phyloP scores from a whole-genome alignment of 208 protist genomes.

The Leishmania turanica region DNA sequence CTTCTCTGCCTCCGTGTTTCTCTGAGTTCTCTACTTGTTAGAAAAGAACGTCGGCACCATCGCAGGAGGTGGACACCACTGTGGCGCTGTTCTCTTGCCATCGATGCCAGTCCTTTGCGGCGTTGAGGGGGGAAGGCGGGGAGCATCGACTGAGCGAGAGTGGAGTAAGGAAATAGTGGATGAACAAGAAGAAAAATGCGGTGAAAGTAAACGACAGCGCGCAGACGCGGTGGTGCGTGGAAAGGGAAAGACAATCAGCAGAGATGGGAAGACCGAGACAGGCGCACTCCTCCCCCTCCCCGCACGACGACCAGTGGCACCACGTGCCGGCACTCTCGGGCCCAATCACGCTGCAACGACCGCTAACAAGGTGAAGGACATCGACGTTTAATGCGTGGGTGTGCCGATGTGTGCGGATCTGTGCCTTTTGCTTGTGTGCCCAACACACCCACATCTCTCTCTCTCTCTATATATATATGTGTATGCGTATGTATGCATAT shows the following conservation, averaged over 20 bases:
- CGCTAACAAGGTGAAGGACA: neutral
- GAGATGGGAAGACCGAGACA: neutral
- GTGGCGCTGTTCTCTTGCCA: neutral
- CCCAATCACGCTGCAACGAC: neutral
- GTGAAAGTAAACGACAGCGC: neutral
- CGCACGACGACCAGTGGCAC: neutral
- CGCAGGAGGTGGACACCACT: neutral
- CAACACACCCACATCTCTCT: no score
- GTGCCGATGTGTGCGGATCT: neutral
- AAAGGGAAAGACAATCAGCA: neutral
- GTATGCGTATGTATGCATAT: no score
- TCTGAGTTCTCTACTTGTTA: neutral
- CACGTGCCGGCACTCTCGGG: neutral
- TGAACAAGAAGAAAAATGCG: neutral
- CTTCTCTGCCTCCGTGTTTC: neutral
- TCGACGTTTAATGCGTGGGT: neutral
- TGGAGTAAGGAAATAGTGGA: neutral
- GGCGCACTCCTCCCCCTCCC: neutral
- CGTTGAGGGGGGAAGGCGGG: no score
- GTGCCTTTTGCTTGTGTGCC: neutral
- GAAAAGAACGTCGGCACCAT: neutral
- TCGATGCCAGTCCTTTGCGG: no score
- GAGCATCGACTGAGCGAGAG: neutral
- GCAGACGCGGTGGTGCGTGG: neutral
- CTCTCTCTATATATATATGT: neutral